A percentile compares a stretch with the other conserved stretches of the same genome.
phyloP scores from a whole-genome alignment of 805 yeast species.

The Nakazawaea anatomiae region DNA sequence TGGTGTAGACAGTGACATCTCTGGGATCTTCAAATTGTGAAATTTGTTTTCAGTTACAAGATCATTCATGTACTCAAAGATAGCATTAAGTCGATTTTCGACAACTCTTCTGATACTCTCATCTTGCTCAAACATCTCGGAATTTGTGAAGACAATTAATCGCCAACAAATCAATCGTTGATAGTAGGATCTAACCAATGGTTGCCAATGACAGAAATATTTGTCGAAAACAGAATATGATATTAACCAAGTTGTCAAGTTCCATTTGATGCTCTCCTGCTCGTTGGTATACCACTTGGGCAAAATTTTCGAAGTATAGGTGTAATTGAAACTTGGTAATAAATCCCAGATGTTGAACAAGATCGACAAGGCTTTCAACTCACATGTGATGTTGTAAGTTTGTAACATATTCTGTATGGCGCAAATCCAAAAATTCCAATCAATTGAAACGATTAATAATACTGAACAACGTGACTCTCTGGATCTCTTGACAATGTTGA shows the following conservation, averaged over 20 bases:
- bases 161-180: slow-evolving; percentile 66
- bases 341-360: slow-evolving; percentile 72
- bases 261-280: slow-evolving; percentile 38
- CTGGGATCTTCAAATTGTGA: slow-evolving; percentile 5
- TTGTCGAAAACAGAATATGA: slow-evolving; percentile 44
- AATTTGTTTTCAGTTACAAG: neutral
- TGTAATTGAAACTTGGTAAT: slow-evolving; percentile 33
- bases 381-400: slow-evolving; percentile 56
- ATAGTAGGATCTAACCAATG: slow-evolving; percentile 67
- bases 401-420: slow-evolving; percentile 53
- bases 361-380: slow-evolving; percentile 58
- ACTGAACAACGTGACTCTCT: slow-evolving; percentile 4
- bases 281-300: slow-evolving; percentile 33
- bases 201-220: slow-evolving; percentile 74
- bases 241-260: slow-evolving; percentile 50
- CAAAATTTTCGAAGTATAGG: slow-evolving; percentile 5
- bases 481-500: slow-evolving; percentile 11
- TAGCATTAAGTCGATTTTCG: slow-evolving; percentile 24
- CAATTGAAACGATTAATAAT: slow-evolving; percentile 29
- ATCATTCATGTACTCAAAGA: slow-evolving; percentile 19
- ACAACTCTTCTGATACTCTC: slow-evolving; percentile 15
- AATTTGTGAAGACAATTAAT: slow-evolving; percentile 29
- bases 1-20: slow-evolving; percentile 22
- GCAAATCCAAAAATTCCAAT: slow-evolving; percentile 77
- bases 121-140: slow-evolving; percentile 3